Conservation (phyloP, 495 filamentous ascomycete genomes). For the Aspergillus steynii region DNA sequence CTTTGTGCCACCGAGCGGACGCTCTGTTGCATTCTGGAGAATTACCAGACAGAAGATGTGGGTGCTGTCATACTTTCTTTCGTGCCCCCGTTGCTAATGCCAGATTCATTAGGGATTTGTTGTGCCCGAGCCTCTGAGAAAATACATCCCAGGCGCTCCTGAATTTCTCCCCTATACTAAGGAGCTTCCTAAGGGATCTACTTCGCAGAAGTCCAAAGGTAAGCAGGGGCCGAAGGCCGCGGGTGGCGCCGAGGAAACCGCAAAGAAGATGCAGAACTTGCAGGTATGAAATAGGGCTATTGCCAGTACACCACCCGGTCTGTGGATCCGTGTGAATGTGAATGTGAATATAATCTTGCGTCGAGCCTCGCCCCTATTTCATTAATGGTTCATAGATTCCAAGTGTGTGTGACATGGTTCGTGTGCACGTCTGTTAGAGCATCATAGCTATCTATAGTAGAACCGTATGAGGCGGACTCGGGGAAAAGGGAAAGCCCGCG, state of each 20-base stretch:
- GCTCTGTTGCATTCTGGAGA: constrained; percentile 93
- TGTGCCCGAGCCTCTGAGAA: constrained; percentile 83
- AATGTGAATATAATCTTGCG: too few relatives aligned
- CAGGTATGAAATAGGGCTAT: constrained; percentile 29
- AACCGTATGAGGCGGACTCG: too few relatives aligned
- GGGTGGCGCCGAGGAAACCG: constrained; percentile 30
- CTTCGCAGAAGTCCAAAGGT: constrained; percentile 56
- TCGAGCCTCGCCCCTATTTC: too few relatives aligned
- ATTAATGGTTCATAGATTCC: too few relatives aligned
- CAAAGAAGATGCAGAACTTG: constrained; percentile 43
- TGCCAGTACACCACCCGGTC: not conserved
- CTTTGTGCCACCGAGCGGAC: constrained; percentile 92
- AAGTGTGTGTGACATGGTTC: too few relatives aligned
- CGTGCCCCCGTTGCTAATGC: constrained; percentile 6
- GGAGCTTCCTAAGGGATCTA: constrained; percentile 74
- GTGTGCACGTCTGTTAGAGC: not conserved
- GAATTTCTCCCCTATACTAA: constrained; percentile 87
- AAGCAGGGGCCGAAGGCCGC: constrained; percentile 32
- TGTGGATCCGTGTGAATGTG: too few relatives aligned
- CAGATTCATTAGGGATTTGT: constrained; percentile 62
- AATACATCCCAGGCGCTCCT: constrained; percentile 87
- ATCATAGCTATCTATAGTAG: too few relatives aligned
- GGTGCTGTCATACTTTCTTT: constrained; percentile 22
- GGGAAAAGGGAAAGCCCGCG: too few relatives aligned
- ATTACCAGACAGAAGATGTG: constrained; percentile 89